Evolutionary conservation across 306 rosid species (phyloP).

Genomic region (Vachellia collinsii): DNA sequence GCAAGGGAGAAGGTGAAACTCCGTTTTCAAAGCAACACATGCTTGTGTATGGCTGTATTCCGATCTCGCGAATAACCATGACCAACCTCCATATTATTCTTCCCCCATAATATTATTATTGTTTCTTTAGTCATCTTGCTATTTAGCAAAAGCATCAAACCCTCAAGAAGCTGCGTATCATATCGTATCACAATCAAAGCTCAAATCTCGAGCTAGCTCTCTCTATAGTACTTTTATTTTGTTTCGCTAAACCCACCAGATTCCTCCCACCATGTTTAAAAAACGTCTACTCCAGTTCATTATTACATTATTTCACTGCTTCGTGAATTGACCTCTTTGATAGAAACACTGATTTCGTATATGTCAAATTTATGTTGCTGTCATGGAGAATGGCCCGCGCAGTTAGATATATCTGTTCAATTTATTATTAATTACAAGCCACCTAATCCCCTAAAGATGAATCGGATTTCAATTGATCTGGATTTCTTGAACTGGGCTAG

Average conservation of each 20-base stretch:
- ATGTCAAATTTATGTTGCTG: constrained; percentile 20
- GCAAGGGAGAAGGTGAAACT: constrained; percentile 49
- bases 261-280: constrained; percentile 5
- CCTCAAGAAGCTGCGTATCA: not conserved
- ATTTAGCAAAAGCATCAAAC: constrained; percentile 33
- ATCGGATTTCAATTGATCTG: not conserved
- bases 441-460: not conserved
- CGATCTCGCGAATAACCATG: constrained; percentile 58
- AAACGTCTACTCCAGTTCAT: not conserved
- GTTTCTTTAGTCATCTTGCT: constrained; percentile 9
- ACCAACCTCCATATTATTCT: constrained; percentile 61
- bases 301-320: not conserved
- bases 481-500: constrained; percentile 6
- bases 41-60: constrained; percentile 71
- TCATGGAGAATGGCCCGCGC: constrained; percentile 12
- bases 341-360: constrained; percentile 1
- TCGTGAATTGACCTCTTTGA: not conserved
- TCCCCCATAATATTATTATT: constrained; percentile 19
- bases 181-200: constrained; percentile 34
- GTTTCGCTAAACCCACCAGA: constrained; percentile 17
- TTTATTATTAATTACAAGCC: not conserved
- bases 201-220: constrained; percentile 45
- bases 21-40: constrained; percentile 80
- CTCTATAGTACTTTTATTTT: not conserved
- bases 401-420: not conserved